phyloP scores from a whole-genome alignment of 257 asterid genomes.

The Coffea eugenioides region DNA sequence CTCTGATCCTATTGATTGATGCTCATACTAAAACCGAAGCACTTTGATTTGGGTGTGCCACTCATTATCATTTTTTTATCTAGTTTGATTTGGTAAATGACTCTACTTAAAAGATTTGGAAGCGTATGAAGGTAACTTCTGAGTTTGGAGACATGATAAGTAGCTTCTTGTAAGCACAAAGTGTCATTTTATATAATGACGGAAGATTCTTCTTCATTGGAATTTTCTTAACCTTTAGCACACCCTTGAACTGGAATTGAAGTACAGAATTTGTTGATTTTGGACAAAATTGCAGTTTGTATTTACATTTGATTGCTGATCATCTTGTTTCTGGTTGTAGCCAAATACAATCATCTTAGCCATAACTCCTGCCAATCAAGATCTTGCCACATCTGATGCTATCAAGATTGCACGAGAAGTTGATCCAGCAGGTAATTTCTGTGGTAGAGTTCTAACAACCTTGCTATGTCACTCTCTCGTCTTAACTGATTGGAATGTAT shows the following conservation, averaged over 20 bases:
- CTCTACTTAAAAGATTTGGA: background rate
- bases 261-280: background rate
- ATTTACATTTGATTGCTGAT: background rate
- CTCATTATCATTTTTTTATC: background rate
- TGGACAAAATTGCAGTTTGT: background rate
- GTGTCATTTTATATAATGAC: slow-evolving; percentile 1
- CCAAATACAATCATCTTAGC: slow-evolving; percentile 89
- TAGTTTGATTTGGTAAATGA: background rate
- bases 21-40: background rate
- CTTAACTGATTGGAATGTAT: background rate
- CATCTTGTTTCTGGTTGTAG: slow-evolving; percentile 31
- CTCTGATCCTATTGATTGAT: background rate
- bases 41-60: background rate
- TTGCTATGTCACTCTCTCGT: background rate
- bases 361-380: slow-evolving; percentile 96
- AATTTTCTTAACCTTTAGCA: background rate
- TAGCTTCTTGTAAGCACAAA: background rate
- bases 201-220: background rate
- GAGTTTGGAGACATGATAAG: background rate
- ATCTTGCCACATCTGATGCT: slow-evolving; percentile 97
- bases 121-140: background rate
- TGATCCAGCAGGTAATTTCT: slow-evolving; percentile 68
- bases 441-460: slow-evolving; percentile 4
- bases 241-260: background rate
- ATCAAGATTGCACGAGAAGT: slow-evolving; percentile 85